These are phyloP conservation scores for Orbilia brochopaga DNA, from an alignment of 2,329 filamentous ascomycete species.

Conservation along the genomic window DNA sequence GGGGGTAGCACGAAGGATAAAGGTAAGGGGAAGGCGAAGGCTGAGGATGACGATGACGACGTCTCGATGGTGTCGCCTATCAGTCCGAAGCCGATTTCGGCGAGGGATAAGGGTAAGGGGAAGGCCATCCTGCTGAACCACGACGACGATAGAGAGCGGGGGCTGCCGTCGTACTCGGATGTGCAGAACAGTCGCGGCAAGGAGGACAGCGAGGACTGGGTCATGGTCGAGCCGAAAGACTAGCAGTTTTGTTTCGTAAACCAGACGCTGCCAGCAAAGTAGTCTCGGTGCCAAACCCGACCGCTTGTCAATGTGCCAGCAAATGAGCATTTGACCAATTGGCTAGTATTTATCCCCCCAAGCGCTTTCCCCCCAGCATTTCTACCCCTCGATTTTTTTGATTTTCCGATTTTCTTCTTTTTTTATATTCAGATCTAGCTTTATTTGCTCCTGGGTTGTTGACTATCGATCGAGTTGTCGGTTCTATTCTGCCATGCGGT, in stretches of 20 bases:
- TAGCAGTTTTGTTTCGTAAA: no score
- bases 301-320: neutral
- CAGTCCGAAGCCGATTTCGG: constrained; percentile 40
- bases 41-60: constrained; percentile 8
- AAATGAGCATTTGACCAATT: no score
- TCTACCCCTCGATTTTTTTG: no score
- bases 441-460: no score
- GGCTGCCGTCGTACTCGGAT: constrained; percentile 32
- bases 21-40: constrained; percentile 27
- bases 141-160: constrained; percentile 16
- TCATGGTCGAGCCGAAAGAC: constrained; percentile 38
- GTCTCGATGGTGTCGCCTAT: constrained; percentile 7
- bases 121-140: constrained; percentile 31
- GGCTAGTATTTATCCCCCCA: no score
- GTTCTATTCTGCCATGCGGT: no score
- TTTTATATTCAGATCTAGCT: no score
- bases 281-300: no score
- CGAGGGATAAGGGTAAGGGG: constrained; percentile 37
- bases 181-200: constrained; percentile 1
- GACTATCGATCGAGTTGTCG: no score
- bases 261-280: neutral
- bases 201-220: constrained; percentile 30
- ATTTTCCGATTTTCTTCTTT: no score
- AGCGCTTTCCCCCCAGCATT: no score
- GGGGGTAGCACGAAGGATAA: constrained; percentile 7